Conservation (phyloP, 169 alveolate genomes). For the Plasmodium falciparum region DNA sequence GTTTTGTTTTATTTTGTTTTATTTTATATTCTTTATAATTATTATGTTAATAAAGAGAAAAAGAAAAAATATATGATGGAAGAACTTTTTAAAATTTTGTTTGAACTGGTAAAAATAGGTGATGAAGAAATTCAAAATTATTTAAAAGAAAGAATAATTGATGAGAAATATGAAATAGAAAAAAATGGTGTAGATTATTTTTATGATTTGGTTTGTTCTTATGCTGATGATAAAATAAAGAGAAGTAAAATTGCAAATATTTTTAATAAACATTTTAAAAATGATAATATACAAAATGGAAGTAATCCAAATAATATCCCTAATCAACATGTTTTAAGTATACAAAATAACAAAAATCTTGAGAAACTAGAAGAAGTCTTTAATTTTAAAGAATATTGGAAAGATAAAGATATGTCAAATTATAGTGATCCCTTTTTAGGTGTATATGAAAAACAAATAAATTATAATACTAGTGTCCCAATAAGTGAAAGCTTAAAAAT, state of each 20-base stretch:
- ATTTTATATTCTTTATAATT: no score
- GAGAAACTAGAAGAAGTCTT: constrained; percentile 32
- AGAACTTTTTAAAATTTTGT: constrained; percentile 33
- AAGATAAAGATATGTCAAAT: constrained; percentile 53
- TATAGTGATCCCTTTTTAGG: constrained; percentile 79
- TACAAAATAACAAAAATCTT: background rate
- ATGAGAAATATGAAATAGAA: constrained; percentile 43
- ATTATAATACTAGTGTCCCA: constrained; percentile 80
- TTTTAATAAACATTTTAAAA: constrained; percentile 53
- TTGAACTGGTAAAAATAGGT: constrained; percentile 13
- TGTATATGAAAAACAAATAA: constrained; percentile 79
- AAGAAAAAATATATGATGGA: constrained; percentile 27
- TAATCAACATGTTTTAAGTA: no score
- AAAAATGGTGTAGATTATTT: constrained; percentile 66
- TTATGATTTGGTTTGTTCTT: constrained; percentile 41
- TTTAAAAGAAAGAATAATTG: constrained; percentile 68
- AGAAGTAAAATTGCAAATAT: constrained; percentile 25
- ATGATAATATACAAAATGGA: constrained; percentile 10
- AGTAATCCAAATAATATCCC: constrained; percentile 1
- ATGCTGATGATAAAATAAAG: constrained; percentile 67
- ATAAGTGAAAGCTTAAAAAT: constrained; percentile 79
- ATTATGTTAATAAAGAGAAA: background rate
- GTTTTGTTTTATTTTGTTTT: no score
- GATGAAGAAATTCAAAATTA: constrained; percentile 57
- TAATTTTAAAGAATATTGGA: constrained; percentile 68